Conservation (phyloP, 2,329 filamentous ascomycete genomes). For the Phaeosphaeriaceae sp. region DNA sequence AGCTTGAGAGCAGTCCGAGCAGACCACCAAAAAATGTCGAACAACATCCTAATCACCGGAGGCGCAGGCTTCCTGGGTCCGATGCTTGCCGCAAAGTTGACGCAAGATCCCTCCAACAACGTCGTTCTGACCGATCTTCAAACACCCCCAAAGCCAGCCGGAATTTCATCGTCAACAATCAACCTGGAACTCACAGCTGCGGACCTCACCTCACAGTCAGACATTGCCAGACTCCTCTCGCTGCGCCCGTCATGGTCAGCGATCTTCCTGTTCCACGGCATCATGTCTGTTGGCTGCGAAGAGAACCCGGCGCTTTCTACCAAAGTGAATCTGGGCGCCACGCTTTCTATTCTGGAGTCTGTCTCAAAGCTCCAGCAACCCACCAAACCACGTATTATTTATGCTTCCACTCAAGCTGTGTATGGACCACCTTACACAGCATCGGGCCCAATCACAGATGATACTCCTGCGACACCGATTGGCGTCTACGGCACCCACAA, state of each 20-base stretch:
- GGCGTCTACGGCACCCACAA: constrained; percentile 69
- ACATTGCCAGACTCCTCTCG: constrained; percentile 7
- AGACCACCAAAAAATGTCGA: background rate
- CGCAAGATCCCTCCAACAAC: constrained; percentile 2
- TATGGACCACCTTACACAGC: constrained; percentile 54
- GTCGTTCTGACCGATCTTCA: constrained; percentile 8
- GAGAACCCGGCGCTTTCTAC: constrained; percentile 65
- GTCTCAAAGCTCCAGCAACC: constrained; percentile 3
- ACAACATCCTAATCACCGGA: constrained; percentile 7
- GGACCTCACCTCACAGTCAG: constrained; percentile 1
- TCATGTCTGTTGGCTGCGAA: constrained; percentile 70
- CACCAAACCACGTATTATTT: background rate
- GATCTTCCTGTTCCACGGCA: constrained; percentile 67
- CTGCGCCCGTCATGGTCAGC: constrained; percentile 15
- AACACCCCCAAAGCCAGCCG: constrained; percentile 5
- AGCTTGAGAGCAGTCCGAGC: background rate
- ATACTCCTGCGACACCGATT: constrained; percentile 57
- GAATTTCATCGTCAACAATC: background rate
- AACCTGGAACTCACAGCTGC: constrained; percentile 4
- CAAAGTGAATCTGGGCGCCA: constrained; percentile 65
- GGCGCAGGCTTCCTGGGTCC: constrained; percentile 10
- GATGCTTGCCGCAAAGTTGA: constrained; percentile 9
- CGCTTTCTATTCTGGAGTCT: constrained; percentile 52
- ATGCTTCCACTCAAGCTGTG: constrained; percentile 7
- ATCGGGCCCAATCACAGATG: constrained; percentile 47